Conservation (phyloP, 2,329 filamentous ascomycete species). For the Nigrograna mackinnonii region DNA sequence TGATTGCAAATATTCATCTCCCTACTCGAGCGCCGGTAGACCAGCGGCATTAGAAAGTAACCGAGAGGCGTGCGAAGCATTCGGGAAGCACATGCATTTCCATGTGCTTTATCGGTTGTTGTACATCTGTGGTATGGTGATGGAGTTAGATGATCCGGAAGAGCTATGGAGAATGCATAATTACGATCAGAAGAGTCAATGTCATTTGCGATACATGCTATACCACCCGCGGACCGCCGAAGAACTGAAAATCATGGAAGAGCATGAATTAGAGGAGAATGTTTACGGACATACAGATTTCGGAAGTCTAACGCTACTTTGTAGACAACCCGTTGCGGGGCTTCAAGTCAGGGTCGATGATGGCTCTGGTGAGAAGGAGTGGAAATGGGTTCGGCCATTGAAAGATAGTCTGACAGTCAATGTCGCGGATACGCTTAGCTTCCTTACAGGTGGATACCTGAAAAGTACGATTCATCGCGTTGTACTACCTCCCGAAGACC, state of each 20-base stretch:
- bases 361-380: slow-evolving; percentile 15
- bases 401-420: slow-evolving; percentile 44
- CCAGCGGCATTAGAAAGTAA: slow-evolving; percentile 11
- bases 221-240: slow-evolving; percentile 18
- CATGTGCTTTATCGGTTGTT: slow-evolving; percentile 13
- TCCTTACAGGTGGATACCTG: slow-evolving; percentile 44
- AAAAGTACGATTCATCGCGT: slow-evolving; percentile 55
- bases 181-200: slow-evolving; percentile 16
- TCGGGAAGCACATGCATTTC: slow-evolving; percentile 15
- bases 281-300: slow-evolving; percentile 58
- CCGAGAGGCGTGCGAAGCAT: too few species aligned
- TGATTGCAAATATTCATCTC: slow-evolving; percentile 16
- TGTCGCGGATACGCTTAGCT: slow-evolving; percentile 41
- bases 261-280: slow-evolving; percentile 7
- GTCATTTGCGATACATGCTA: slow-evolving; percentile 23
- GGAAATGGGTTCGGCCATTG: too few species aligned
- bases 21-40: slow-evolving; percentile 10
- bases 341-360: slow-evolving; percentile 51
- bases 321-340: slow-evolving; percentile 60
- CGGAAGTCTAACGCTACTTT: slow-evolving; percentile 59
- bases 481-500: slow-evolving; percentile 51
- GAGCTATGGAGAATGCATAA: slow-evolving; percentile 16
- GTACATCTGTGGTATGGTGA: slow-evolving; percentile 13
- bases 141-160: slow-evolving; percentile 19
- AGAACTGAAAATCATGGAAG: slow-evolving; percentile 14